phyloP scores from a whole-genome alignment of 805 yeast species.

The Saccharomycopsis synnaedendra region DNA sequence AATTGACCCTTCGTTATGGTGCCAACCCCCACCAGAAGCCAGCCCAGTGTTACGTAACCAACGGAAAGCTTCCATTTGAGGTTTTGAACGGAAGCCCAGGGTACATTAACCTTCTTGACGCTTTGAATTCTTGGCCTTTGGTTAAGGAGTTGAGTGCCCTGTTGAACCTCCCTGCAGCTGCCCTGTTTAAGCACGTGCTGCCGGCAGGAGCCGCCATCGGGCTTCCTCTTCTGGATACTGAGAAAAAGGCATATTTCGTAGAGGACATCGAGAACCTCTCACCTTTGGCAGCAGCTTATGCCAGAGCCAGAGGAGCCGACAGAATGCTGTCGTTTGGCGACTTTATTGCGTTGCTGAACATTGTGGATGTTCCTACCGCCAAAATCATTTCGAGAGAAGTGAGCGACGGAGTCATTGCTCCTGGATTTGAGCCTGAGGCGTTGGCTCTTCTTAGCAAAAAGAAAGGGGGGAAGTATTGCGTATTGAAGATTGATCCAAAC shows the following conservation, averaged over 20 bases:
- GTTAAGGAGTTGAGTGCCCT: slow-evolving; percentile 94
- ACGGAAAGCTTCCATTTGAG: slow-evolving; percentile 85
- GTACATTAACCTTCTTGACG: slow-evolving; percentile 92
- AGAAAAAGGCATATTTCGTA: slow-evolving; percentile 92
- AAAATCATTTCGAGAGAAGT: slow-evolving; percentile 96
- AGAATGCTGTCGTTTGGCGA: slow-evolving; percentile 99
- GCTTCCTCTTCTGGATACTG: slow-evolving; percentile 79
- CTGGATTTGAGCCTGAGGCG: slow-evolving; percentile 91
- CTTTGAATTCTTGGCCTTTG: slow-evolving; percentile 96
- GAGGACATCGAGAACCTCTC: slow-evolving; percentile 89
- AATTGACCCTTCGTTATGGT: slow-evolving; percentile 93
- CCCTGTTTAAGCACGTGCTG: slow-evolving; percentile 96
- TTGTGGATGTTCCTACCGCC: slow-evolving; percentile 94
- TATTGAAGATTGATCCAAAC: slow-evolving; percentile 92
- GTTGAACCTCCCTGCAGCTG: slow-evolving; percentile 94
- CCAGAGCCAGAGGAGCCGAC: slow-evolving; percentile 99
- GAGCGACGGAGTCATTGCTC: slow-evolving; percentile 97
- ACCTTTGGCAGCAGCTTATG: slow-evolving; percentile 95
- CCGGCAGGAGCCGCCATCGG: slow-evolving; percentile 99
- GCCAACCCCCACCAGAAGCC: slow-evolving; percentile 99
- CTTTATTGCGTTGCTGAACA: slow-evolving; percentile 93
- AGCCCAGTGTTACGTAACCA: slow-evolving; percentile 87
- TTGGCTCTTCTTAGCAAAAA: slow-evolving; percentile 78
- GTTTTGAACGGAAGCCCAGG: slow-evolving; percentile 95
- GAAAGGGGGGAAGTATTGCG: slow-evolving; percentile 96